Conservation (phyloP, 768 basidiomycete species). For the Suillus plorans region DNA sequence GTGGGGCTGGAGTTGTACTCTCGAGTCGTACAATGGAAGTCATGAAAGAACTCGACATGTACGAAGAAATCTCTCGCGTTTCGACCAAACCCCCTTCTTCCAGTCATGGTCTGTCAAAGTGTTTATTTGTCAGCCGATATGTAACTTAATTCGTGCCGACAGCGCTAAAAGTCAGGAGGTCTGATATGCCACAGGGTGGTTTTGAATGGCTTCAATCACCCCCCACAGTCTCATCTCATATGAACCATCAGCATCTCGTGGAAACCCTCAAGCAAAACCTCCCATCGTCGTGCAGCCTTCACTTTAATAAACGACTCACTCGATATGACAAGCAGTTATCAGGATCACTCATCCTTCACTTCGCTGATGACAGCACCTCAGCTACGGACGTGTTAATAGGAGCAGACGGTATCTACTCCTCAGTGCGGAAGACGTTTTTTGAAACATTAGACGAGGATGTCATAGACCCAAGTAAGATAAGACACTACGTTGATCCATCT, state of each 20-base stretch:
- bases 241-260: constrained; percentile 30
- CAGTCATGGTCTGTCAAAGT: background rate
- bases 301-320: constrained; percentile 33
- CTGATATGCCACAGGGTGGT: constrained; percentile 5
- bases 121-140: background rate
- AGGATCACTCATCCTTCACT: constrained; percentile 19
- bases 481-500: constrained; percentile 20
- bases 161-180: background rate
- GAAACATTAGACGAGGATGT: constrained; percentile 22
- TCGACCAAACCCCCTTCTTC: constrained; percentile 15
- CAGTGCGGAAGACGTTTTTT: constrained; percentile 15
- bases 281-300: constrained; percentile 17
- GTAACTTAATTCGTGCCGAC: background rate
- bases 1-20: constrained; percentile 42
- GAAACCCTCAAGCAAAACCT: constrained; percentile 21
- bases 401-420: constrained; percentile 38
- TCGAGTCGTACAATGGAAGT: constrained; percentile 47
- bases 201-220: constrained; percentile 7
- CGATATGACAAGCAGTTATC: constrained; percentile 16
- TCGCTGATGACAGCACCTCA: constrained; percentile 33
- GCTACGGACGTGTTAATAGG: constrained; percentile 41
- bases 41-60: constrained; percentile 39
- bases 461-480: constrained; percentile 14
- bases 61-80: constrained; percentile 16
- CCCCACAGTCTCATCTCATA: background rate